Evolutionary conservation across 257 asterid genomes (phyloP), one percentile per base, ranked within the genome.

Genomic region (Cynanchum wilfordii): DNA sequence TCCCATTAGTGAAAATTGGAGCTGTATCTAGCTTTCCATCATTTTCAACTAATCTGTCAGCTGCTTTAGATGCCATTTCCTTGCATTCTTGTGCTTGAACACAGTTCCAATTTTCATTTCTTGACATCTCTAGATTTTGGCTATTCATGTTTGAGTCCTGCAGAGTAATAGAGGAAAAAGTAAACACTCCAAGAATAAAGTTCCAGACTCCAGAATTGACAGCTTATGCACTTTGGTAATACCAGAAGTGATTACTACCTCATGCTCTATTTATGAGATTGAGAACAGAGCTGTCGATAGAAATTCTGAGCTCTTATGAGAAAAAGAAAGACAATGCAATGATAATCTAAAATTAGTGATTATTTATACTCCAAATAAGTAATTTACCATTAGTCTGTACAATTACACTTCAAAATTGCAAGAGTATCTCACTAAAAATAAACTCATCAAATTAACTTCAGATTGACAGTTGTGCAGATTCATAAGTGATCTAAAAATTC

Each of bases 51-150:
- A 68, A 45, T 80, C 22, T 81, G 58, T 83, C 81, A 68, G 78
- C 82, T 84, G 71, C 80, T 75, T 87, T 86, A 79, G 70, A 72
- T 50, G 71, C 68, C 30, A 74, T 66, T 42, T 77, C 74, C 75
- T 81, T 89, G 76, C 85, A 78, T 78, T 79, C 87, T 72, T 80
- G 89, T 78, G 66, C 77, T 59, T 84, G 87, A 72, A 79, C 66
- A 71, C 71, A 75, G 73, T 59, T 76, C 63, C 80, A 86, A 25
- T 82, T 86, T 80, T 82, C 88, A 67, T 84, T 82, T 85, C 77
- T 84, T 49, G 84, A 27, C 44, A 70, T 20, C 42, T 63, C 68
- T 16, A 63, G 27, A 63, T 6, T 63, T 36, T 63, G 68, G 16
- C 68, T 2, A 33, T 63, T 75, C 44, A 44, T 52, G 11, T 42